phyloP scores from a whole-genome alignment of 768 basidiomycete species.

The Trametes maxima region DNA sequence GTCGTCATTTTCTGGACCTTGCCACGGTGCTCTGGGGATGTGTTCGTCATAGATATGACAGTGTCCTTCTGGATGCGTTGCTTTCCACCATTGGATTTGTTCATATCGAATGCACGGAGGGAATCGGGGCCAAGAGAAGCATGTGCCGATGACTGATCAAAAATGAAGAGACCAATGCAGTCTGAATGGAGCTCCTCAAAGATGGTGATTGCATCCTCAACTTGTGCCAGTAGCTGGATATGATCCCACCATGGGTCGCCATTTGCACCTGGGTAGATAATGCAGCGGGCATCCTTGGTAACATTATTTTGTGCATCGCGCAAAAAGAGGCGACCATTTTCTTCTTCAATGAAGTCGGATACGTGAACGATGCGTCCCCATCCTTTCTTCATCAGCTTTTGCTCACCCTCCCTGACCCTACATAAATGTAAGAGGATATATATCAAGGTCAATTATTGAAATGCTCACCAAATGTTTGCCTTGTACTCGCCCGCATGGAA shows the following conservation, averaged over 20 bases:
- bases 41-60: constrained; percentile 42
- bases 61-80: constrained; percentile 25
- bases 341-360: constrained; percentile 43
- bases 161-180: constrained; percentile 39
- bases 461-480: neutral
- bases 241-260: constrained; percentile 44
- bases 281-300: constrained; percentile 34
- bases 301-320: constrained; percentile 16
- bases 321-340: constrained; percentile 36
- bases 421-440: neutral
- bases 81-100: no score
- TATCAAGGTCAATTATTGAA: neutral
- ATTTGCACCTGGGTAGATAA: no score
- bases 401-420: constrained; percentile 9
- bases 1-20: constrained; percentile 41
- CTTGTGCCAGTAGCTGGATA: constrained; percentile 38
- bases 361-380: constrained; percentile 41
- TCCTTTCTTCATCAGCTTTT: constrained; percentile 34
- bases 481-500: constrained; percentile 35
- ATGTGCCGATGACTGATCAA: constrained; percentile 48
- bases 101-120: constrained; percentile 33
- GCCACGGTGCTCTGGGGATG: constrained; percentile 30
- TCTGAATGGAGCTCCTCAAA: constrained; percentile 41
- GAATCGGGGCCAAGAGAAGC: constrained; percentile 26
- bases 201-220: constrained; percentile 37